Base-by-base conservation (phyloP, 2,329 filamentous ascomycete species). In the Calonectria henricotiae region DNA sequence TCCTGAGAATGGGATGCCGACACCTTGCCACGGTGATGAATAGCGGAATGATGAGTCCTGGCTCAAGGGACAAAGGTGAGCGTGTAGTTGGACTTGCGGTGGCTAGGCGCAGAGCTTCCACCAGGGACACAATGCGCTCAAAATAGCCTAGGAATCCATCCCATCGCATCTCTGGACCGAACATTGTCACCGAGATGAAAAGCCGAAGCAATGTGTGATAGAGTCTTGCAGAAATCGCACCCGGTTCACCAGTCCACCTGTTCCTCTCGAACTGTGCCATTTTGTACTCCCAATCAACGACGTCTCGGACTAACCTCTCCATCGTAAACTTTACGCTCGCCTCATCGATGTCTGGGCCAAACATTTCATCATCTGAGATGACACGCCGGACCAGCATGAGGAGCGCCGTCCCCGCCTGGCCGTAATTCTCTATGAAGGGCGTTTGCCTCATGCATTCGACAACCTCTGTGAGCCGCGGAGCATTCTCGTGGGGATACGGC, bases 11-110 rank as follows among this genome's bases (percentile, higher is more conserved):
- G 0, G 80, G 78, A 65, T 82, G 81, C 0, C 81, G 77, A 20
- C 81, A 82, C 2, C 79, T 75, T 5, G 76, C 74, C 0, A 67
- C 69, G 1, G 71, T 67, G 43, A 80, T 46, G 66, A 78, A 82
- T 2, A 79, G 67, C 0, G 79, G 78, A 12, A 82, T 74, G 4
- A 80, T 77, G 13, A 82, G 47, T 0, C 80, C 80, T 9, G 79
- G 79, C 58, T 82, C 81, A 1, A 82, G 71, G 1, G 80, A 80
- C 0, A 82, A 39, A 2, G 74, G 72, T 2, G 76, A 75, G 7
- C 74, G 73, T 3, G 58, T 60, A 13, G 63, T 75, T 15, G 9
- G 71, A 27, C 25, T 69, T 20, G 46, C 75, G 39, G 20, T 79
- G 49, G 41, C 68, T 7, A 58, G 74, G 55, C 39, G 68, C 0